Conservation (phyloP, 2,329 filamentous ascomycete species). For the Penicillium sp. region DNA sequence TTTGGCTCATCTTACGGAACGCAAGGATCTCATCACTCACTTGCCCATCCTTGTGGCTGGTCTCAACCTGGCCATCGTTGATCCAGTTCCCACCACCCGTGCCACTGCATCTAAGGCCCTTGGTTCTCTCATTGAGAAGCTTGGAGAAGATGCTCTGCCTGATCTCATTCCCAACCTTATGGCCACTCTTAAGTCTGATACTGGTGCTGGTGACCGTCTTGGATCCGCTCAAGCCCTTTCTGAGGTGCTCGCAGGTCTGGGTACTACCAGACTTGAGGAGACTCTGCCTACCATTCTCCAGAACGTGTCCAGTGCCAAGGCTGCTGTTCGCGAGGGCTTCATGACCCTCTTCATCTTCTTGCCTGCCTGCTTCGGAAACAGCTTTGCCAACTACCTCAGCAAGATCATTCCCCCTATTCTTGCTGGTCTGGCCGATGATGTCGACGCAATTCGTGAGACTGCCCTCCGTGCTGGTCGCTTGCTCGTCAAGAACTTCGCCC, state of each 20-base stretch:
- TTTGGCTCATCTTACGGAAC: conserved; percentile 92
- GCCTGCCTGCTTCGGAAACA: conserved; percentile 98
- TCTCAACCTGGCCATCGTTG: conserved; percentile 83
- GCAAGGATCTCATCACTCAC: conserved; percentile 89
- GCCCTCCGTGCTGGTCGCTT: conserved; percentile 89
- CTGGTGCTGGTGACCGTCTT: conserved; percentile 90
- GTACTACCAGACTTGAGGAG: conserved; percentile 89
- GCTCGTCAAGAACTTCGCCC: conserved; percentile 97
- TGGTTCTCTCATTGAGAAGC: conserved; percentile 95
- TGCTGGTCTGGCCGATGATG: conserved; percentile 88
- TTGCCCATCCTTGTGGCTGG: conserved; percentile 90
- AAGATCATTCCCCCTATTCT: conserved; percentile 95
- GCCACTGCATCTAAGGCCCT: conserved; percentile 95
- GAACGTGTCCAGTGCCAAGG: conserved; percentile 88
- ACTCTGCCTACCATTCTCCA: conserved; percentile 94
- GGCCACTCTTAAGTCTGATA: conserved; percentile 96
- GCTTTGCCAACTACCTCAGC: conserved; percentile 92
- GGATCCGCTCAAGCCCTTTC: conserved; percentile 95
- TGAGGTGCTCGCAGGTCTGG: conserved; percentile 92
- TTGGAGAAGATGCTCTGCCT: conserved; percentile 93
- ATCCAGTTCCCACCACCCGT: conserved; percentile 93
- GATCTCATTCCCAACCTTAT: conserved; percentile 97
- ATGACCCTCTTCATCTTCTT: conserved; percentile 99
- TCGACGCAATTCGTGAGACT: conserved; percentile 97
- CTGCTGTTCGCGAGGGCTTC: conserved; percentile 93